Evolutionary conservation across 116 monocot species (phyloP).

Genomic region (Iris pallida): DNA sequence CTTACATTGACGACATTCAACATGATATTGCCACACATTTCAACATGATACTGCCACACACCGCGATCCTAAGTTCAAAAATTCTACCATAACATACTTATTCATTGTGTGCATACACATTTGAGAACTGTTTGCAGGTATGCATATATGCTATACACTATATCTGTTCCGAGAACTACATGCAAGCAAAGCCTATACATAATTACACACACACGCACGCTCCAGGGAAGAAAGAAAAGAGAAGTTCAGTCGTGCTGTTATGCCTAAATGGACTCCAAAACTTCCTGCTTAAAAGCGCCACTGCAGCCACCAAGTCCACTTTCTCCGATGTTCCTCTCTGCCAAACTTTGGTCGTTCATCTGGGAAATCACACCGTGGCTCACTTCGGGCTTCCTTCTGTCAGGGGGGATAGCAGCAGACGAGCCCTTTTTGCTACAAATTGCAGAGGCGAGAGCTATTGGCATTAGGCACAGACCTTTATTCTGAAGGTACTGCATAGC

Average conservation of each 20-base stretch:
- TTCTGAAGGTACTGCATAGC: slow-evolving; percentile 81
- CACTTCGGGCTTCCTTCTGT: slow-evolving; percentile 13
- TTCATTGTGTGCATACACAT: too few relatives aligned
- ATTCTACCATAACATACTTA: too few relatives aligned
- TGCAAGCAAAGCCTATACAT: background rate
- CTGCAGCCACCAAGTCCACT: background rate
- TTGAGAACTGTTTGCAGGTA: too few relatives aligned
- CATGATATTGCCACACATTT: too few relatives aligned
- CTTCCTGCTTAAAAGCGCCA: background rate
- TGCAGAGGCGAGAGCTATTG: slow-evolving; percentile 66
- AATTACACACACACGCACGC: background rate
- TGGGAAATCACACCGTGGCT: too few relatives aligned
- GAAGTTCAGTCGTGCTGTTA: background rate
- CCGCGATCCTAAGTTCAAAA: too few relatives aligned
- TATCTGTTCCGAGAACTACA: too few relatives aligned
- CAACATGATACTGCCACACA: too few relatives aligned
- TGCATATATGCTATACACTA: too few relatives aligned
- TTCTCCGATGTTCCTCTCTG: background rate
- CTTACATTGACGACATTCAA: too few relatives aligned
- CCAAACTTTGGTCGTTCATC: background rate
- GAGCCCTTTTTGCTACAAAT: slow-evolving; percentile 61
- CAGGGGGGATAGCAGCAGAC: slow-evolving; percentile 23
- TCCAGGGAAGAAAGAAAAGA: background rate
- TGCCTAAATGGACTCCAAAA: background rate
- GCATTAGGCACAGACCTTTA: slow-evolving; percentile 89